Evolutionary conservation across 2,329 filamentous ascomycete genomes (phyloP), one percentile per base, ranked within the genome.

Genomic region (Colletotrichum camelliae): DNA sequence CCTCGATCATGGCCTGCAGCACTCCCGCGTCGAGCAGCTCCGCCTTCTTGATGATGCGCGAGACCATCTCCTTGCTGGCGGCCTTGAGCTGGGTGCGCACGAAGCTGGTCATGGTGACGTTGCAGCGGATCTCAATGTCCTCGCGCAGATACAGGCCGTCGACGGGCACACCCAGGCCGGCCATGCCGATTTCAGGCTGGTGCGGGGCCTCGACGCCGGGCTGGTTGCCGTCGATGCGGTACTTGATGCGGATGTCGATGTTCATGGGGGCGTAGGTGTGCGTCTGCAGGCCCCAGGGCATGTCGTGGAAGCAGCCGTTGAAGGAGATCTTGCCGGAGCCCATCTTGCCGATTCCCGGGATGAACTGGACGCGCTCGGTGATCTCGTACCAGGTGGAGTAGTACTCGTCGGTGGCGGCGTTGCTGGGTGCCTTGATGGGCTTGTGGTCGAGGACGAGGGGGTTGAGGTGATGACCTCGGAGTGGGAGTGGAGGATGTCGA

Each of bases 301-400:
- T 91, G 82, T 94, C 89, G 81, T 94, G 93, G 82, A 94, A 94
- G 81, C 92, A 93, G 75, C 91, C 93, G 76, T 91, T 93, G 85
- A 94, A 94, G 62, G 87, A 89, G 83, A 94, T 93, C 80, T 91
- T 90, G 81, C 91, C 89, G 5, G 91, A 91, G 29, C 92, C 92
- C 75, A 93, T 87, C 83, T 87, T 91, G 78, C 93, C 93, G 71
- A 94, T 85, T 39, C 93, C 93, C 1, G 93, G 93, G 7, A 94
- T 85, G 79, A 92, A 91, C 81, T 94, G 92, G 75, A 94, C 92
- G 80, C 92, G 89, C 87, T 94, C 89, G 73, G 86, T 89, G 80
- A 94, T 94, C 83, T 94, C 92, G 82, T 94, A 94, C 93, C 93
- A 94, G 35, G 93, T 93, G 77, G 91, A 91, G 84, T 93, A 94